phyloP scores from a whole-genome alignment of 139 green algal genomes.

The Chlorokybus atmophyticus region DNA sequence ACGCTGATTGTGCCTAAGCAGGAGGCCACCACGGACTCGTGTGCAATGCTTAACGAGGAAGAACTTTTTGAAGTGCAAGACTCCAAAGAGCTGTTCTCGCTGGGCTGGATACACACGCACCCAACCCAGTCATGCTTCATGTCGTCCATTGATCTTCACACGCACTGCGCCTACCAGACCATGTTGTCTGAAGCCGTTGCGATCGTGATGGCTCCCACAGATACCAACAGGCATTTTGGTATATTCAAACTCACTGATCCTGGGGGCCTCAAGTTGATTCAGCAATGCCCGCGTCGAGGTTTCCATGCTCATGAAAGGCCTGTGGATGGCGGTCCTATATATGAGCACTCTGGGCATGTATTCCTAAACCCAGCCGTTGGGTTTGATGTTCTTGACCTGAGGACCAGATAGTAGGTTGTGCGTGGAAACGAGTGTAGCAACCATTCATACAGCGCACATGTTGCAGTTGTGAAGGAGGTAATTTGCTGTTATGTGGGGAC shows the following conservation, averaged over 20 bases:
- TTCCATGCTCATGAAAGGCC: constrained; percentile 65
- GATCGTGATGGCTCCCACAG: constrained; percentile 84
- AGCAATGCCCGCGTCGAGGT: constrained; percentile 63
- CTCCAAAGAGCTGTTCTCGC: constrained; percentile 50
- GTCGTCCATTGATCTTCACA: constrained; percentile 88
- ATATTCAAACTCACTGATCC: constrained; percentile 84
- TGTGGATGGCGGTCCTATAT: constrained; percentile 55
- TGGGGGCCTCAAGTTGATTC: constrained; percentile 69
- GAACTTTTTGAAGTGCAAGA: constrained; percentile 68
- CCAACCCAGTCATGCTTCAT: constrained; percentile 92
- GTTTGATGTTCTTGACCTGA: no score
- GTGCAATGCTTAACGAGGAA: constrained; percentile 68
- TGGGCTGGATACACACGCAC: constrained; percentile 70
- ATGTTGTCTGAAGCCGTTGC: constrained; percentile 87
- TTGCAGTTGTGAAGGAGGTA: no score
- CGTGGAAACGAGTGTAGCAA: no score
- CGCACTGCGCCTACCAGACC: constrained; percentile 55
- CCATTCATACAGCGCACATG: no score
- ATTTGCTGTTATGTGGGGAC: no score
- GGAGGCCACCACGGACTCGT: constrained; percentile 33
- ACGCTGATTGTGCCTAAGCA: constrained; percentile 89
- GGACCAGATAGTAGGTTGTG: no score
- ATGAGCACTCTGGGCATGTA: constrained; percentile 84
- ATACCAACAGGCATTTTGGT: constrained; percentile 46
- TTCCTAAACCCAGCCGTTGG: constrained; percentile 86